phyloP scores from a whole-genome alignment of 75 land plant species.

The Cunninghamia lanceolata region DNA sequence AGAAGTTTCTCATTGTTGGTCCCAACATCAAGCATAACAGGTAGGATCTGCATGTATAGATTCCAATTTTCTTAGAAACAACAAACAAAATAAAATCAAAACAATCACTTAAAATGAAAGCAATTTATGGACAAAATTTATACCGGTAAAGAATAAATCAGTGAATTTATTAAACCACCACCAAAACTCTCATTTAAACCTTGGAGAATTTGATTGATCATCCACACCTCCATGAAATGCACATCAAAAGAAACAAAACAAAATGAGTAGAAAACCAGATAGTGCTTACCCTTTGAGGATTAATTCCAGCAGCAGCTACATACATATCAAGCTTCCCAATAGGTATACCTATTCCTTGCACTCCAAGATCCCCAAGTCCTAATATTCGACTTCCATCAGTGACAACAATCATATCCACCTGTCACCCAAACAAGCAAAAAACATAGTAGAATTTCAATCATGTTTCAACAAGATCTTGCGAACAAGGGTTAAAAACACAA shows the following conservation, averaged over 20 bases:
- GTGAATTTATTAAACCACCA: not conserved
- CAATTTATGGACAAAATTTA: not conserved
- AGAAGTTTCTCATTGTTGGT: slow-evolving; percentile 89
- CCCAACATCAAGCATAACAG: slow-evolving; percentile 93
- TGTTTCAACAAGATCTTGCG: not conserved
- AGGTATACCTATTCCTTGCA: slow-evolving; percentile 96
- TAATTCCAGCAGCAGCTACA: slow-evolving; percentile 90
- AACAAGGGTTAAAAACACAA: not conserved
- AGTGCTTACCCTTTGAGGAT: slow-evolving; percentile 66
- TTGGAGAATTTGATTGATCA: not conserved
- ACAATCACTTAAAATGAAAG: not conserved
- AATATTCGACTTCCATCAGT: slow-evolving; percentile 95
- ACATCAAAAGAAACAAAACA: not conserved
- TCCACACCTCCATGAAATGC: not conserved
- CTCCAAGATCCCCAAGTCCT: slow-evolving; percentile 93
- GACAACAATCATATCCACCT: slow-evolving; percentile 87
- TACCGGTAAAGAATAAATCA: not conserved
- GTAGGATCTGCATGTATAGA: slow-evolving; percentile 53
- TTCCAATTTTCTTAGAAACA: not conserved
- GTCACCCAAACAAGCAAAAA: slow-evolving; percentile 4
- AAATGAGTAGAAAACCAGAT: not conserved
- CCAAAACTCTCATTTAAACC: not conserved
- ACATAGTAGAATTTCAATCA: not conserved
- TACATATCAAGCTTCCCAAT: slow-evolving; percentile 92
- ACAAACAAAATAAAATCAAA: not conserved